Base-by-base conservation (phyloP, 108 stramenopile genomes). In the Fistulifera pelliculosa region DNA sequence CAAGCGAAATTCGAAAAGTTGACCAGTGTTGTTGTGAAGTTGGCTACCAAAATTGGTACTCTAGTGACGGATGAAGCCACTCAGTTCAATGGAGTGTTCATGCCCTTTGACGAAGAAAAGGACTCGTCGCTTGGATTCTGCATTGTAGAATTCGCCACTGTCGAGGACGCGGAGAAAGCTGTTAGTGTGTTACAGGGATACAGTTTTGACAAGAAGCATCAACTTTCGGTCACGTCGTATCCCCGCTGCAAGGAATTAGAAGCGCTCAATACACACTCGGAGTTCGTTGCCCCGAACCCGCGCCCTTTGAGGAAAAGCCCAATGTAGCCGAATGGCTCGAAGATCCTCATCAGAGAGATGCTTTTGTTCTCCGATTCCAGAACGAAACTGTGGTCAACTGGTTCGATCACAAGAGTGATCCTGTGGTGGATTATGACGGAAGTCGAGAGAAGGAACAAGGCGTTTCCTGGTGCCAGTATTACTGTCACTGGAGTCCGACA, bases 391-490 rank as follows among this genome's bases (percentile, higher is more conserved):
- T 71, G 8, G 87, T 98, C 0, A 65, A 73, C 49, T 98, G 97
- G 97, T 72, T 49, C 52, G 92, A 94, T 63, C 77, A 74, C n/a
- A 73, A 74, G 54, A 79, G 65, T 42, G 79, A 74, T 42, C 92
- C 97, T 6, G 61, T 83, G 24, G 65, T 93, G 35, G 93, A 94
- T 55, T 98, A 98, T 54, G 94, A 91, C 58, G 97, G 97, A 13
- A 69, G 77, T 42, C 75, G 97, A n/a, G 97, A 98, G 59, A 95
- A 94, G 78, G 81, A 93, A 71, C 90, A 88, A 3, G 95, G 93
- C 15, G 80, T 89, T 25, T 49, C 72, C 41, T 95, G 93, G 93
- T 97, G 96, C 66, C 90, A 95, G 54, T 86, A 81, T 45, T 94
- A 95, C 57, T 80, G 88, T 38, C 79, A 90, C 61, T 98, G 97